Percentiles rank a stretch among this genome's conserved stretches.
These are phyloP conservation scores for Sugiyamaella castrensis DNA, from an alignment of 1,139 yeast species.

Conservation along the genomic window DNA sequence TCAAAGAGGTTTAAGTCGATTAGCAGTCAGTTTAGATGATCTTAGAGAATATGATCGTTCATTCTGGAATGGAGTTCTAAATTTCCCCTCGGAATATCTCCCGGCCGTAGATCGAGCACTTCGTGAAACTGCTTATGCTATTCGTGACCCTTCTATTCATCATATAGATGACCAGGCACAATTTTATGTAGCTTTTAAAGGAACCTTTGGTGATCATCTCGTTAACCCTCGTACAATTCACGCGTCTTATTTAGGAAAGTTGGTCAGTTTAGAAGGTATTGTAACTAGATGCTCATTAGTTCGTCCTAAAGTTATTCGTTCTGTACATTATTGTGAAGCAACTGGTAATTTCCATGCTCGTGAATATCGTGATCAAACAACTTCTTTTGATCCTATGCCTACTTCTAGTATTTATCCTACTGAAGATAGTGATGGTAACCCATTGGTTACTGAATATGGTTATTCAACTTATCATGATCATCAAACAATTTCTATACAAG, in stretches of 20 bases:
- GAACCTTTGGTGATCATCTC: constrained; percentile 87
- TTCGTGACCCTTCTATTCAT: constrained; percentile 39
- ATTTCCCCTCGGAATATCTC: constrained; percentile 75
- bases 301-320: constrained; percentile 85
- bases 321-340: constrained; percentile 89
- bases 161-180: constrained; percentile 59
- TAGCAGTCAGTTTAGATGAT: constrained; percentile 80
- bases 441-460: constrained; percentile 87
- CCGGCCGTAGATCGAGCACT: constrained; percentile 91
- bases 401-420: constrained; percentile 91
- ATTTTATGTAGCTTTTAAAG: constrained; percentile 78
- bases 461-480: constrained; percentile 91
- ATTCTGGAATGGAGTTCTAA: constrained; percentile 74
- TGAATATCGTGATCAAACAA: constrained; percentile 90
- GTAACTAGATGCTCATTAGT: constrained; percentile 92
- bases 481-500: constrained; percentile 90
- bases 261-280: constrained; percentile 91
- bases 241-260: constrained; percentile 70
- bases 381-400: constrained; percentile 79
- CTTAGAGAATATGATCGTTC: constrained; percentile 77
- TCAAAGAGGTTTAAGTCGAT: constrained; percentile 60
- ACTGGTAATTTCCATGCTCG: constrained; percentile 84
- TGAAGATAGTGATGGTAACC: constrained; percentile 88
- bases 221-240: constrained; percentile 86
- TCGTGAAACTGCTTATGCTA: constrained; percentile 63